A percentile compares a stretch with the other conserved stretches of the same genome.
These are phyloP conservation scores for Dendrobium officinale DNA, from an alignment of 106 monocot species.

Conservation along the genomic window DNA sequence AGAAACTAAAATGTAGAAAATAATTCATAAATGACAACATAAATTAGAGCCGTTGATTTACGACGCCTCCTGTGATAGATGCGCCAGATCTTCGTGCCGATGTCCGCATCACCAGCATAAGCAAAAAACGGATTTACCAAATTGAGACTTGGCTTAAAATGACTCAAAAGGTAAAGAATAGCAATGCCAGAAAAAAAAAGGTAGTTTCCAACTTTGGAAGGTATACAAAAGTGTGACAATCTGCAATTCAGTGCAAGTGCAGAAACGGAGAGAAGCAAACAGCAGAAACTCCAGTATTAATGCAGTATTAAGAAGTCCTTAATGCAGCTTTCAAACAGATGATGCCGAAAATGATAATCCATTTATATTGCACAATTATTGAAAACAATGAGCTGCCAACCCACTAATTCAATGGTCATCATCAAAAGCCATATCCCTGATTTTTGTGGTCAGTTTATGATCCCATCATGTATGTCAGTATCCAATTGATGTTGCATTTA, in stretches of 20 bases:
- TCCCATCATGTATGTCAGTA: not conserved
- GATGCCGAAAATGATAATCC: not conserved
- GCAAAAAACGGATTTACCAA: not conserved
- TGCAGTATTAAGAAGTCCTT: not conserved
- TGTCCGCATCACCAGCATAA: not conserved
- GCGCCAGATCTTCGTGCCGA: too few species aligned
- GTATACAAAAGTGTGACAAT: not conserved
- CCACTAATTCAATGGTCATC: not conserved
- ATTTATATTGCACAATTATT: not conserved
- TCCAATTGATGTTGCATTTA: not conserved
- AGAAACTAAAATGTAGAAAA: too few species aligned
- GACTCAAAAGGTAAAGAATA: not conserved
- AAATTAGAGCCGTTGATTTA: too few species aligned
- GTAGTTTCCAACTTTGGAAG: not conserved
- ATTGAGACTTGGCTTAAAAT: not conserved
- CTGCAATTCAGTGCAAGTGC: not conserved
- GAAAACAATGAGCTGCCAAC: not conserved
- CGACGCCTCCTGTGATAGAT: too few species aligned
- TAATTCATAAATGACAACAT: too few species aligned
- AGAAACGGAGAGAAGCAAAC: not conserved
- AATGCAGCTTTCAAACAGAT: not conserved
- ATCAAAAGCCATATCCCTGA: not conserved
- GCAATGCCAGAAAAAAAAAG: not conserved
- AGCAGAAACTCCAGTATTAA: not conserved
- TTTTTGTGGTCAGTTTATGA: not conserved